Percentiles rank a stretch among this genome's conserved stretches.
phyloP scores from a whole-genome alignment of 2,329 filamentous ascomycete genomes.

The Aspergillus novoparasiticus region DNA sequence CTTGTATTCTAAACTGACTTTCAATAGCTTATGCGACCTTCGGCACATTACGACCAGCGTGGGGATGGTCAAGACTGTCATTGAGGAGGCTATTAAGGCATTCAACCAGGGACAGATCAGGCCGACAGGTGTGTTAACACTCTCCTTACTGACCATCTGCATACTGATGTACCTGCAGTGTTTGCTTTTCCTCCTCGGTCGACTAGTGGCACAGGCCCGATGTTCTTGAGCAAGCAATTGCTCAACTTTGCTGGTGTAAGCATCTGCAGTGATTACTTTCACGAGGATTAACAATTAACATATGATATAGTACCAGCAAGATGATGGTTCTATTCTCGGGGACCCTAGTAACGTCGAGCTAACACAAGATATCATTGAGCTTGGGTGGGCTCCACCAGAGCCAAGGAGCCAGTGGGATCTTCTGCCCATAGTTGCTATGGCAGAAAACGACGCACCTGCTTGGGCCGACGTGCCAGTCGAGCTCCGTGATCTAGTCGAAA shows the following conservation, averaged over 20 bases:
- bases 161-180: neutral
- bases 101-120: conserved; percentile 6
- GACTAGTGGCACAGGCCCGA: neutral
- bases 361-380: conserved; percentile 4
- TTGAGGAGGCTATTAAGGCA: neutral
- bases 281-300: neutral
- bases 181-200: conserved; percentile 4
- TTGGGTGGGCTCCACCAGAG: conserved; percentile 4
- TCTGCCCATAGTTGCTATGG: conserved; percentile 6
- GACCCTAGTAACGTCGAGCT: conserved; percentile 6
- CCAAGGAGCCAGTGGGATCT: conserved; percentile 3
- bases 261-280: neutral
- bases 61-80: neutral
- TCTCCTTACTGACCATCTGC: no score
- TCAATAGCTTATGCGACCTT: neutral
- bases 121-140: neutral
- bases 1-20: neutral
- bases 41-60: neutral
- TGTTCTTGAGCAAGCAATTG: conserved; percentile 7
- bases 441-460: conserved; percentile 6
- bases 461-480: neutral
- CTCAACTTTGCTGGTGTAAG: conserved; percentile 8
- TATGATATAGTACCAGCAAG: neutral
- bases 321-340: conserved; percentile 1
- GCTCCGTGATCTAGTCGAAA: neutral